Percentiles rank a stretch among this genome's conserved stretches.
Evolutionary conservation across 2,329 filamentous ascomycete genomes (phyloP).

Genomic region (Trichoderma gracile): DNA sequence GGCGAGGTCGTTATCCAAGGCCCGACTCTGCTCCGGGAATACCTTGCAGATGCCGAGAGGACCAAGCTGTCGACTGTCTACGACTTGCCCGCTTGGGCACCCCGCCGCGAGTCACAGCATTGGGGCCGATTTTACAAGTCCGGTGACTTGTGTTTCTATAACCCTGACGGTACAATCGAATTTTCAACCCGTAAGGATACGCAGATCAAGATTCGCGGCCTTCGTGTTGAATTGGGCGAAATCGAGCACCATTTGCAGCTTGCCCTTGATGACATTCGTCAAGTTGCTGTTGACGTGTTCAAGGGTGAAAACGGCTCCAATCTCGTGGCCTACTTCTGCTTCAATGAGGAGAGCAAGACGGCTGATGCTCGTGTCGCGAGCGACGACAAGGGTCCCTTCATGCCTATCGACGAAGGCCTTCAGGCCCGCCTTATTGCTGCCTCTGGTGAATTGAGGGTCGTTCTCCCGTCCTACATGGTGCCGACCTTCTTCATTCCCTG

Average conservation of each 20-base stretch:
- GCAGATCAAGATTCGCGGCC: slow-evolving; percentile 23
- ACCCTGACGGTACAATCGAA: slow-evolving; percentile 14
- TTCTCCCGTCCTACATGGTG: slow-evolving; percentile 22
- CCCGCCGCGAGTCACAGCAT: neutral
- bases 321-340: slow-evolving; percentile 15
- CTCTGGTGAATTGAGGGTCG: neutral
- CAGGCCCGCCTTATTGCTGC: slow-evolving; percentile 23
- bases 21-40: slow-evolving; percentile 16
- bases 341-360: neutral
- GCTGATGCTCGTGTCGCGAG: neutral
- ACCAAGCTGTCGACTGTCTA: neutral
- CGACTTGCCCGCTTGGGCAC: slow-evolving; percentile 14
- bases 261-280: neutral
- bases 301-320: slow-evolving; percentile 5
- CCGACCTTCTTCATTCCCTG: slow-evolving; percentile 21
- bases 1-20: slow-evolving; percentile 19
- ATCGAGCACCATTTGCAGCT: slow-evolving; percentile 17
- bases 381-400: slow-evolving; percentile 15
- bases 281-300: slow-evolving; percentile 9
- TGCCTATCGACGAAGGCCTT: slow-evolving; percentile 7
- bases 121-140: slow-evolving; percentile 21
- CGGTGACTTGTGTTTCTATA: slow-evolving; percentile 14
- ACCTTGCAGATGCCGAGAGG: slow-evolving; percentile 8
- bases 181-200: slow-evolving; percentile 21
- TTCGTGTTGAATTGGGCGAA: slow-evolving; percentile 21